Evolutionary conservation across 805 yeast species (phyloP).

Genomic region (Yamadazyma philogaea): DNA sequence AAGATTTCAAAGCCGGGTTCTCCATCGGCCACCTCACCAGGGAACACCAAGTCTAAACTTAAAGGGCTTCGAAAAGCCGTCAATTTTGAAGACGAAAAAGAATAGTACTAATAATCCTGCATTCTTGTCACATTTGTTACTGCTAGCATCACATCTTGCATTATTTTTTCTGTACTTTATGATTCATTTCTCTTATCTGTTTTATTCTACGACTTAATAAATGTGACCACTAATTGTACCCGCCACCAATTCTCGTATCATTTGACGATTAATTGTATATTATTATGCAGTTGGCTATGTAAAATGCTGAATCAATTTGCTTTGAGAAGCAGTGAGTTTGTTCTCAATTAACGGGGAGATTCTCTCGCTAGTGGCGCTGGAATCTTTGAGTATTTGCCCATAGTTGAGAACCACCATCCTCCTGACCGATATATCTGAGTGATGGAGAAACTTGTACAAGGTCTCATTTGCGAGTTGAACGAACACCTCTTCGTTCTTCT

Average conservation of each 20-base stretch:
- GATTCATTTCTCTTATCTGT: not conserved
- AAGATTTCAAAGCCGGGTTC: conserved; percentile 4
- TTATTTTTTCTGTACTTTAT: not conserved
- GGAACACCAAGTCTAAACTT: not conserved
- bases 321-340: conserved; percentile 41
- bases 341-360: conserved; percentile 25
- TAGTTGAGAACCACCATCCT: conserved; percentile 37
- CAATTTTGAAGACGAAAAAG: not conserved
- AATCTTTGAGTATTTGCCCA: conserved; percentile 27
- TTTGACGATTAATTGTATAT: not conserved
- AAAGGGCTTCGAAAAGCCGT: not conserved
- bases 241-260: not conserved
- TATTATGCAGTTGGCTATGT: not conserved
- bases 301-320: conserved; percentile 45
- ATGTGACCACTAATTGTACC: not conserved
- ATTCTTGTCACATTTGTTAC: not conserved
- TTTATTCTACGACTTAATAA: not conserved
- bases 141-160: not conserved
- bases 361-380: conserved; percentile 12
- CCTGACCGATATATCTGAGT: conserved; percentile 35
- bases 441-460: conserved; percentile 24
- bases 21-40: not conserved
- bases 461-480: conserved; percentile 26
- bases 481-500: conserved; percentile 12
- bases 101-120: not conserved